Evolutionary conservation across 2,329 filamentous ascomycete genomes (phyloP), one percentile per base, ranked within the genome.

Genomic region (Huntiella decipiens): DNA sequence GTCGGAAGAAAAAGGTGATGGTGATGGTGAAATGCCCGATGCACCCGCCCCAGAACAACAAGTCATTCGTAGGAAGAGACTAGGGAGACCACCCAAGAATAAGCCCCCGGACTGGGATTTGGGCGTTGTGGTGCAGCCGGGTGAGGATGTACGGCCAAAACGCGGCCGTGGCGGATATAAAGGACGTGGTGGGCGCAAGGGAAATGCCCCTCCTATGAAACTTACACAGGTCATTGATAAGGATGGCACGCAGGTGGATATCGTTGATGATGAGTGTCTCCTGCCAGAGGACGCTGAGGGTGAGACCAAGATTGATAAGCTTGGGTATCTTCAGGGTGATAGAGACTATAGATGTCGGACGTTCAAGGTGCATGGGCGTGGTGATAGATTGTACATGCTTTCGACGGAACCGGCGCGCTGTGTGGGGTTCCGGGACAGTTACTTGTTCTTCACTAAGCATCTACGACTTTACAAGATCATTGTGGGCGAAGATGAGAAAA

Each of bases 381-480:
- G 82, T 34, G 74, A 88, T 43, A 70, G 87, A 47, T 75, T 93
- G 8, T 98, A 98, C 73, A 98, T 98, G 91, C 66, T 98, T 62
- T 96, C 91, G 3, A 98, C 91, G 4, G 91, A 98, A 58, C 92
- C 91, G 4, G 91, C 91, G 17, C 82, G 91, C 53, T 96, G 91
- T 56, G 87, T 94, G 46, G 91, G 91, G 12, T 98, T 98, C 70
- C 74, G 91, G 54, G 91, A 98, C 67, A 95, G 87, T 52, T 98
- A 98, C 58, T 74, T 98, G 19, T 95, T 98, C 70, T 98, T 98
- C 68, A 92, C 91, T 52, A 98, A 96, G 64, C 91, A 98, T 63
- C 82, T 83, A 59, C 79, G 86, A 56, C 79, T 98, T 11, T 91
- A 86, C 73, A 98, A 98, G 66, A 94, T 98, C 56, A 94, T 98